phyloP scores from a whole-genome alignment of 805 yeast genomes.

The Debaryomyces hansenii region DNA sequence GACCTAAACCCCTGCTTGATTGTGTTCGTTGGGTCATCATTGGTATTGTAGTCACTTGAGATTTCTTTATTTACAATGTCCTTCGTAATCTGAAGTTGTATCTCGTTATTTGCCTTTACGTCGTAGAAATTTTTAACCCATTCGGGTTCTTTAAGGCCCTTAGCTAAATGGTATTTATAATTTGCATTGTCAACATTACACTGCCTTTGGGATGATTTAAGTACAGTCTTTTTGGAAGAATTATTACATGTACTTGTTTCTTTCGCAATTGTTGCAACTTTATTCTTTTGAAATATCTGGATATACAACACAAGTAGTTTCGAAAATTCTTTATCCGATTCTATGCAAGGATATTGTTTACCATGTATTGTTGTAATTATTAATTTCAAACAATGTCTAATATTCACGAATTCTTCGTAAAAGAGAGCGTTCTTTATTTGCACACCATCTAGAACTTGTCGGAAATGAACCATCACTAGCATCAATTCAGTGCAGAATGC shows the following conservation, averaged over 20 bases:
- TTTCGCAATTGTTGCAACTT: background rate
- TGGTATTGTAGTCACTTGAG: background rate
- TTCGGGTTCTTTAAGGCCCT: constrained; percentile 5
- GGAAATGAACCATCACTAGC: background rate
- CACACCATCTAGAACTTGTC: background rate
- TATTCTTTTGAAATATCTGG: background rate
- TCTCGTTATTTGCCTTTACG: background rate
- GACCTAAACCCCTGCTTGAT: no score
- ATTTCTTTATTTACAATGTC: background rate
- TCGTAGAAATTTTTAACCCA: constrained; percentile 6
- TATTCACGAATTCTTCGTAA: background rate
- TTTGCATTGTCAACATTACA: constrained; percentile 1
- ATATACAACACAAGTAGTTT: background rate
- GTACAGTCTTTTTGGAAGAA: constrained; percentile 5
- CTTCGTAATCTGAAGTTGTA: no score
- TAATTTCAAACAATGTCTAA: background rate
- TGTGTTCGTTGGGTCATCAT: no score
- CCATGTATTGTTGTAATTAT: background rate
- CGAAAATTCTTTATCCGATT: background rate
- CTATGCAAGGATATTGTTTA: background rate
- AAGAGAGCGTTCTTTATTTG: background rate
- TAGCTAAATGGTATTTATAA: constrained; percentile 5
- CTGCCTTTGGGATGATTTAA: background rate
- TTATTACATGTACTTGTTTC: background rate
- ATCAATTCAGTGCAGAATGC: constrained; percentile 1